phyloP scores from a whole-genome alignment of 2,329 filamentous ascomycete species.

The Ophidiomyces ophidiicola region DNA sequence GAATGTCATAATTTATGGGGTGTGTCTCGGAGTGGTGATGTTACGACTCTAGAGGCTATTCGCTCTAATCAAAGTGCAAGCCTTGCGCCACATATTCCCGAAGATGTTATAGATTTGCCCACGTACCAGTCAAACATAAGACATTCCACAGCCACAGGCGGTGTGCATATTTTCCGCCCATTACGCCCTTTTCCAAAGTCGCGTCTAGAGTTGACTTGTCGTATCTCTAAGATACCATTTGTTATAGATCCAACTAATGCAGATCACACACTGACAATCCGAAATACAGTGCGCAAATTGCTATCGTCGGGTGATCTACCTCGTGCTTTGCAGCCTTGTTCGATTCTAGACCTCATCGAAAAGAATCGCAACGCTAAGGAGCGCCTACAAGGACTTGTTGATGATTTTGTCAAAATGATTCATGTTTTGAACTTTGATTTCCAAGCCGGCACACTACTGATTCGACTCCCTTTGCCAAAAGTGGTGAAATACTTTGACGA shows the following conservation, averaged over 20 bases:
- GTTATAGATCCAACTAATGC: conserved; percentile 76
- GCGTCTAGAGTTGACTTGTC: conserved; percentile 53
- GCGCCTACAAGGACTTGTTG: conserved; percentile 41
- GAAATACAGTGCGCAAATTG: conserved; percentile 69
- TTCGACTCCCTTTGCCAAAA: conserved; percentile 21
- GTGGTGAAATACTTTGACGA: conserved; percentile 11
- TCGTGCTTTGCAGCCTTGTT: conserved; percentile 51
- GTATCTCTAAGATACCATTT: conserved; percentile 56
- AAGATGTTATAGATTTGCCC: background rate
- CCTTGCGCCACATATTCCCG: background rate
- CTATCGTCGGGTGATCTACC: conserved; percentile 51
- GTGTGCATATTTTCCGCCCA: conserved; percentile 28
- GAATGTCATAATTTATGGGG: conserved; percentile 68
- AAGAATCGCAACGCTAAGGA: conserved; percentile 38
- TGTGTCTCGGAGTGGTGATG: conserved; percentile 51
- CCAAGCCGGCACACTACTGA: conserved; percentile 24
- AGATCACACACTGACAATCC: conserved; percentile 60
- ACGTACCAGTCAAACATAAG: background rate
- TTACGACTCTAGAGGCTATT: conserved; percentile 3
- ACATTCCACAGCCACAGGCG: conserved; percentile 23
- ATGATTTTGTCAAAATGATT: conserved; percentile 38
- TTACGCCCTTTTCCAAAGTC: conserved; percentile 50
- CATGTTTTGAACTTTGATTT: conserved; percentile 24
- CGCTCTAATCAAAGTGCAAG: background rate
- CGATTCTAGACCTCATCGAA: conserved; percentile 50